These are phyloP conservation scores for Dactylorhiza incarnata DNA, from an alignment of 106 monocot genomes.

Conservation along the genomic window DNA sequence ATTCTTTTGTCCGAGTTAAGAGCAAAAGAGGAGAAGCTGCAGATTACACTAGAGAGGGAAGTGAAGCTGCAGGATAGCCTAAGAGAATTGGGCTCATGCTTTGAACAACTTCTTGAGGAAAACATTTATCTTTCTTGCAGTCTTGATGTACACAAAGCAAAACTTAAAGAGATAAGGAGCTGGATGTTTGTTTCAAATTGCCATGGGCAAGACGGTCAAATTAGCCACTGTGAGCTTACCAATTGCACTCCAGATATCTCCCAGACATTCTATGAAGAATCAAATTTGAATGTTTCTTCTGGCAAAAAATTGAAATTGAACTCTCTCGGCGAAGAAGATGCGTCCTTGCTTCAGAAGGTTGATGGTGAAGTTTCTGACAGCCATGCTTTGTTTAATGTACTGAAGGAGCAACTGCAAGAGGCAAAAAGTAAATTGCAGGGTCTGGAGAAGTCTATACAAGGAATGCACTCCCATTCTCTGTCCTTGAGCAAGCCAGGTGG, in stretches of 20 bases:
- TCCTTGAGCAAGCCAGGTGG: slow-evolving; percentile 24
- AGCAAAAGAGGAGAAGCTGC: slow-evolving; percentile 41
- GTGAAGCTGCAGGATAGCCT: slow-evolving; percentile 35
- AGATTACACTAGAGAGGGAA: slow-evolving; percentile 30
- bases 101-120: slow-evolving; percentile 46
- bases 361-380: slow-evolving; percentile 15
- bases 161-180: slow-evolving; percentile 31
- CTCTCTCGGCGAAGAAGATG: neutral
- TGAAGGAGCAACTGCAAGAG: slow-evolving; percentile 36
- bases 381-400: slow-evolving; percentile 8
- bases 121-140: slow-evolving; percentile 42
- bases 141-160: slow-evolving; percentile 31
- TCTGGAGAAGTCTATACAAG: slow-evolving; percentile 50
- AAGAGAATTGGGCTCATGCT: slow-evolving; percentile 25
- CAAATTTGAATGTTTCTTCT: neutral
- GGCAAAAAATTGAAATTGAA: neutral
- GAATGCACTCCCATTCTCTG: slow-evolving; percentile 29
- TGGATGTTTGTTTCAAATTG: slow-evolving; percentile 2
- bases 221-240: slow-evolving; percentile 4
- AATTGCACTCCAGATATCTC: neutral
- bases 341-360: slow-evolving; percentile 12
- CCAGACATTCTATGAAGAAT: neutral
- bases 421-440: slow-evolving; percentile 31
- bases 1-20: slow-evolving; percentile 40
- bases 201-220: slow-evolving; percentile 11